Evolutionary conservation across 345 rosid genomes (phyloP).

Genomic region (Psidium friedrichsthalianum): DNA sequence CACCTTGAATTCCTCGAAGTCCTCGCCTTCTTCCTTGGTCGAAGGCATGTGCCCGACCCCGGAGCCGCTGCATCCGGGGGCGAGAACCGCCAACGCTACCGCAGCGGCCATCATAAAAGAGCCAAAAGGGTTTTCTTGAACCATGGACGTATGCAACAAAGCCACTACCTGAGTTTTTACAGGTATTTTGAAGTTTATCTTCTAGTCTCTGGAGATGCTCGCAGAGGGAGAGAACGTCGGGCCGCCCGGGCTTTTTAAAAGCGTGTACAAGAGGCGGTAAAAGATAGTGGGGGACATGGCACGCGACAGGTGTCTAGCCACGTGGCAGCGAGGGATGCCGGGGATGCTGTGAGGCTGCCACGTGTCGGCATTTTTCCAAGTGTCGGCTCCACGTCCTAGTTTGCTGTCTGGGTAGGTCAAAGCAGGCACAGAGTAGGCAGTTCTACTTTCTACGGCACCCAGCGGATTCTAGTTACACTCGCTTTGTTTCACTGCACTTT

Average conservation of each 20-base stretch:
- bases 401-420: neutral
- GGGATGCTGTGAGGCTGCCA: neutral
- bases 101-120: neutral
- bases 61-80: neutral
- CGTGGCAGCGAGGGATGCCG: neutral
- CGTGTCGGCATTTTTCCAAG: neutral
- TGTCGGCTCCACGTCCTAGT: neutral
- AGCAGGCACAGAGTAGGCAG: neutral
- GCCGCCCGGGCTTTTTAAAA: neutral
- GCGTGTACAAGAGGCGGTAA: neutral
- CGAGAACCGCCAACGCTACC: neutral
- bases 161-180: neutral
- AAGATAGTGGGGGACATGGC: neutral
- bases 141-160: slow-evolving; percentile 2
- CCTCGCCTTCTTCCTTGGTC: slow-evolving; percentile 1
- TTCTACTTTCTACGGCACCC: neutral
- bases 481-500: neutral
- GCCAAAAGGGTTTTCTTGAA: neutral
- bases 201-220: neutral
- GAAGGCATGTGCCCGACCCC: slow-evolving; percentile 13
- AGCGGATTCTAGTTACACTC: neutral
- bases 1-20: neutral
- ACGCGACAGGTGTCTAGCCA: neutral
- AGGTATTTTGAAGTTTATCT: neutral
- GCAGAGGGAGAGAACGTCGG: neutral